phyloP scores from a whole-genome alignment of 225 moss, liverwort and hornwort species.

The Physcomitrellopsis africana region DNA sequence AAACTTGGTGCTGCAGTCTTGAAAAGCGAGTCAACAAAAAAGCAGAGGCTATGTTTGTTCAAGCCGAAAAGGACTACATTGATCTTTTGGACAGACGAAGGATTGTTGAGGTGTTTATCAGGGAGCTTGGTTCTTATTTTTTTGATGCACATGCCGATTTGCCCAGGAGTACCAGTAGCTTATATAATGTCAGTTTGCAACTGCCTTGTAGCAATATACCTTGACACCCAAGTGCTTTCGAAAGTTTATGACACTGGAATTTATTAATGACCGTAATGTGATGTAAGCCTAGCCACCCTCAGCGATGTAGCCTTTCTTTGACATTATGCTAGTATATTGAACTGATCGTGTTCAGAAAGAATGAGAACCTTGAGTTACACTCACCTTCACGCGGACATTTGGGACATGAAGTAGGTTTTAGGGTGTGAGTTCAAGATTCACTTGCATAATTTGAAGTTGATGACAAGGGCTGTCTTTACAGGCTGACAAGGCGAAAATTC shows the following conservation, averaged over 20 bases:
- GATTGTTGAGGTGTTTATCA: conserved; percentile 78
- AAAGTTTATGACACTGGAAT: conserved; percentile 12
- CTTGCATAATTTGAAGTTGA: conserved; percentile 24
- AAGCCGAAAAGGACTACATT: conserved; percentile 93
- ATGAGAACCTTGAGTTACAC: not conserved
- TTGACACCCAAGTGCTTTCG: conserved; percentile 6
- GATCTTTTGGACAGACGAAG: conserved; percentile 78
- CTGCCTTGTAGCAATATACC: not conserved
- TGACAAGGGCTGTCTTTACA: conserved; percentile 36
- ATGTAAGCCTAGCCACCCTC: not conserved
- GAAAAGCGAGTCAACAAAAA: conserved; percentile 99
- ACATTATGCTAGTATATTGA: not conserved
- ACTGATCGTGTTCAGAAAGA: not conserved
- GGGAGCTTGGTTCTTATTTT: conserved; percentile 3
- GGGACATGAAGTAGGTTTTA: not conserved
- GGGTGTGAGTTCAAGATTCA: conserved; percentile 9
- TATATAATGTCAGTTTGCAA: conserved; percentile 7
- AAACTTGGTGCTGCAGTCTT: conserved; percentile 60
- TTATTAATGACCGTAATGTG: not conserved
- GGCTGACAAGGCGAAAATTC: conserved; percentile 95
- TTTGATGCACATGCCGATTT: conserved; percentile 18
- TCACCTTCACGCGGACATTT: conserved; percentile 6
- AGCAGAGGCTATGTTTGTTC: conserved; percentile 92
- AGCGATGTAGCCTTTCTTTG: not conserved
- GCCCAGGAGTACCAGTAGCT: not conserved